These are phyloP conservation scores for Cyberlindnera maritima DNA, from an alignment of 805 yeast genomes.

Conservation along the genomic window DNA sequence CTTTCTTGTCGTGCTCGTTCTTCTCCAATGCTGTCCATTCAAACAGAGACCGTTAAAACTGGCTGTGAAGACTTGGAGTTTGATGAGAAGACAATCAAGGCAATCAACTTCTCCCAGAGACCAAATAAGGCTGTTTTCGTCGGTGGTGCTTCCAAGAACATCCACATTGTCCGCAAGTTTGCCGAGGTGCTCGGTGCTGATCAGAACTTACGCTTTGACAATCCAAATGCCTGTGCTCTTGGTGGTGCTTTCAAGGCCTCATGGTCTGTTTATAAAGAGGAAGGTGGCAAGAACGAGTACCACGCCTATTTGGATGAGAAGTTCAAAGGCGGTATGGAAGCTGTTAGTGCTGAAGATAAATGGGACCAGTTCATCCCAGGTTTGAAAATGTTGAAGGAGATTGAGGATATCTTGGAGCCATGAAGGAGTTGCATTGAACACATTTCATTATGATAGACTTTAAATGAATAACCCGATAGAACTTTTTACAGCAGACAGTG, in stretches of 20 bases:
- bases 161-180: constrained; percentile 63
- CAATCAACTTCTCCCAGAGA: constrained; percentile 30
- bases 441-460: neutral
- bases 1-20: constrained; percentile 78
- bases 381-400: constrained; percentile 17
- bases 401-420: constrained; percentile 11
- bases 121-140: constrained; percentile 78
- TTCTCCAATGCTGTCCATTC: constrained; percentile 64
- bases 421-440: neutral
- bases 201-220: constrained; percentile 54
- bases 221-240: constrained; percentile 87
- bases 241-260: constrained; percentile 88
- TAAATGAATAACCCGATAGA: no score
- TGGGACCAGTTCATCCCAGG: constrained; percentile 18
- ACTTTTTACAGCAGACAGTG: no score
- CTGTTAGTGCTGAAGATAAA: constrained; percentile 7
- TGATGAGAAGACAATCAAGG: constrained; percentile 30
- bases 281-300: constrained; percentile 28
- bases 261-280: constrained; percentile 49
- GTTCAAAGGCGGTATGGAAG: constrained; percentile 21
- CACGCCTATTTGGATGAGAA: constrained; percentile 44
- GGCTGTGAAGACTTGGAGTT: constrained; percentile 25
- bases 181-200: constrained; percentile 75
- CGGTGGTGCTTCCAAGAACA: constrained; percentile 82
- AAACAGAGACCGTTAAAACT: neutral